Evolutionary conservation across 768 basidiomycete species (phyloP).

Genomic region (Mycena pura): DNA sequence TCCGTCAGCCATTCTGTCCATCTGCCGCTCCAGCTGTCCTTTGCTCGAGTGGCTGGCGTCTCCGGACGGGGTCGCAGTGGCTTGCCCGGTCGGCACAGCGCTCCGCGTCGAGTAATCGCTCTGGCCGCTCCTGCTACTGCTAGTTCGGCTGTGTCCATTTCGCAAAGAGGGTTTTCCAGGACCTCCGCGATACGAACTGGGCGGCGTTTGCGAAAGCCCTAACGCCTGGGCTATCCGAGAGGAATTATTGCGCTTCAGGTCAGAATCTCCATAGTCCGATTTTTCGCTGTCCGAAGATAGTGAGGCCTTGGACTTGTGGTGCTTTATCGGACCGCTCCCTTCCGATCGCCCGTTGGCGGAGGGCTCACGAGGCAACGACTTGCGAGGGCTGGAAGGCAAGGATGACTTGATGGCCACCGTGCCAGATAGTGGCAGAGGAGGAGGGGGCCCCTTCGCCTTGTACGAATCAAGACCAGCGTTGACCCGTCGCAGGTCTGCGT

Average conservation of each 20-base stretch:
- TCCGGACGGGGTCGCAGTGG: neutral
- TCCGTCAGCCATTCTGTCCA: constrained; percentile 50
- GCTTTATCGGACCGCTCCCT: neutral
- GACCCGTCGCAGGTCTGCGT: constrained; percentile 15
- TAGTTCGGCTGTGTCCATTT: constrained; percentile 32
- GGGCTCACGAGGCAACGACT: neutral
- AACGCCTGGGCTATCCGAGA: constrained; percentile 50
- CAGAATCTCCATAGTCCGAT: constrained; percentile 5
- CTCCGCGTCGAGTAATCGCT: constrained; percentile 40
- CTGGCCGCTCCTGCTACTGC: constrained; percentile 36
- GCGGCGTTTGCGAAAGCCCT: constrained; percentile 49
- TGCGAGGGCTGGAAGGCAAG: neutral
- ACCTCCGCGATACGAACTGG: constrained; percentile 48
- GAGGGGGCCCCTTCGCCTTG: neutral
- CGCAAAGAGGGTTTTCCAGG: constrained; percentile 36
- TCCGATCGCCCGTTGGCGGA: neutral
- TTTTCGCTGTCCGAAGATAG: constrained; percentile 14
- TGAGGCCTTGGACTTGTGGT: neutral
- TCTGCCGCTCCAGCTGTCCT: constrained; percentile 49
- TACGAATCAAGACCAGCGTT: constrained; percentile 14
- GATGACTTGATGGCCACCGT: neutral
- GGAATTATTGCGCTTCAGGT: constrained; percentile 40
- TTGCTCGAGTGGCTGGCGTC: constrained; percentile 28
- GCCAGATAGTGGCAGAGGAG: neutral
- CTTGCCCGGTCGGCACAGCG: constrained; percentile 27